Evolutionary conservation across 2,329 filamentous ascomycete species (phyloP).

Genomic region (Fusarium annulatum): DNA sequence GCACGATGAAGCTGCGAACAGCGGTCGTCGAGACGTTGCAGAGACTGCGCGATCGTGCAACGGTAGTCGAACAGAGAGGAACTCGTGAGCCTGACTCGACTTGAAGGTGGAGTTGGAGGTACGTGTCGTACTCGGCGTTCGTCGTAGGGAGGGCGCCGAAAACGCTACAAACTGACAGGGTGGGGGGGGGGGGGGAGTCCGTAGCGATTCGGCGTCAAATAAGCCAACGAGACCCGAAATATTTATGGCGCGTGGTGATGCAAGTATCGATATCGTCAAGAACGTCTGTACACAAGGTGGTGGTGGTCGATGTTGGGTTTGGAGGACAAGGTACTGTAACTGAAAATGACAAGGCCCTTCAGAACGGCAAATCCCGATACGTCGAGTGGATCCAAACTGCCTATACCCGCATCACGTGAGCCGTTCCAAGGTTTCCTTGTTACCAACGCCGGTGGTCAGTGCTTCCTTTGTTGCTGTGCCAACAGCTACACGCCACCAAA

Average conservation of each 20-base stretch:
- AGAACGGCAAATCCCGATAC: constrained; percentile 47
- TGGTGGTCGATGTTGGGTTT: constrained; percentile 46
- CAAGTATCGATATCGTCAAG: constrained; percentile 46
- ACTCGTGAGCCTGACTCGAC: constrained; percentile 38
- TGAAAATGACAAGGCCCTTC: constrained; percentile 48
- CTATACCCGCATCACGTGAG: constrained; percentile 44
- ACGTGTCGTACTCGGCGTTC: constrained; percentile 43
- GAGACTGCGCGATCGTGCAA: constrained; percentile 40
- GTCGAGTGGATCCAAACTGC: constrained; percentile 13
- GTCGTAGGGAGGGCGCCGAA: constrained; percentile 36
- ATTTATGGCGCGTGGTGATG: constrained; percentile 39
- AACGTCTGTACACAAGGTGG: constrained; percentile 39
- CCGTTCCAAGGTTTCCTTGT: neutral
- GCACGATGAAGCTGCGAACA: constrained; percentile 24
- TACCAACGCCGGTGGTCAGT: neutral
- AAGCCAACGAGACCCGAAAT: constrained; percentile 25
- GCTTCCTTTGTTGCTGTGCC: constrained; percentile 28
- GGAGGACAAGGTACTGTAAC: constrained; percentile 49
- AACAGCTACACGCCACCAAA: constrained; percentile 37
- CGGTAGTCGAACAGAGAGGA: constrained; percentile 27
- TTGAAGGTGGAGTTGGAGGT: constrained; percentile 39
- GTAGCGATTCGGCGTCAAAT: constrained; percentile 39
- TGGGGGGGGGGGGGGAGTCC: constrained; percentile 31
- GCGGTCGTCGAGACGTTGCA: constrained; percentile 22
- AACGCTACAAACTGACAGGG: constrained; percentile 42